Conservation (phyloP, 208 protist species). For the Strigomonas oncopelti region DNA sequence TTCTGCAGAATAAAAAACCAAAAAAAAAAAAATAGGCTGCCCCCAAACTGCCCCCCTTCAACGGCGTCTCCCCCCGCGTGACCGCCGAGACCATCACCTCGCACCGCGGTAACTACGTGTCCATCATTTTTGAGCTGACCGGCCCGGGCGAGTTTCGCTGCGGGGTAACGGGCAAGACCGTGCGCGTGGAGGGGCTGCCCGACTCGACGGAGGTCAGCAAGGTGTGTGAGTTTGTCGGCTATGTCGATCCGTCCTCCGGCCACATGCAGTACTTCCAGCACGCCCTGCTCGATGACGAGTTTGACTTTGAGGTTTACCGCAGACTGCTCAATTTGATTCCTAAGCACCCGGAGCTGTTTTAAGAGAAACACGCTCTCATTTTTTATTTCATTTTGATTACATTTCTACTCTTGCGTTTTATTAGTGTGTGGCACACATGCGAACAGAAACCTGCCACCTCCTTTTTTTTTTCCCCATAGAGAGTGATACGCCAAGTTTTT, state of each 20-base stretch:
- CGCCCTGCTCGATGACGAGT: slow-evolving; percentile 86
- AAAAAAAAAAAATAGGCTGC: slow-evolving; percentile 25
- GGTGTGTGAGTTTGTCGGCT: slow-evolving; percentile 90
- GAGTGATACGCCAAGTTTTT: no score
- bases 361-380: slow-evolving; percentile 11
- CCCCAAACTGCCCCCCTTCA: slow-evolving; percentile 63
- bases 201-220: slow-evolving; percentile 71
- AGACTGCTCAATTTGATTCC: slow-evolving; percentile 67
- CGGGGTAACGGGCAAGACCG: slow-evolving; percentile 51
- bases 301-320: slow-evolving; percentile 87
- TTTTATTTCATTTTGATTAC: slow-evolving; percentile 3
- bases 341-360: slow-evolving; percentile 86
- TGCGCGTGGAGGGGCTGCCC: slow-evolving; percentile 67
- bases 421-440: no score
- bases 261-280: slow-evolving; percentile 79
- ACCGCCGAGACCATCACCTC: slow-evolving; percentile 55
- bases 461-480: no score
- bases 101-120: slow-evolving; percentile 83
- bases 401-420: no score
- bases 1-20: slow-evolving; percentile 3
- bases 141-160: slow-evolving; percentile 74
- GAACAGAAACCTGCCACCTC: no score
- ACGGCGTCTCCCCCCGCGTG: slow-evolving; percentile 81
- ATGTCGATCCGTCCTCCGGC: slow-evolving; percentile 74
- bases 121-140: slow-evolving; percentile 74